Evolutionary conservation across 495 filamentous ascomycete species (phyloP), one percentile per base, ranked within the genome.

Genomic region (Cryomyces minteri): DNA sequence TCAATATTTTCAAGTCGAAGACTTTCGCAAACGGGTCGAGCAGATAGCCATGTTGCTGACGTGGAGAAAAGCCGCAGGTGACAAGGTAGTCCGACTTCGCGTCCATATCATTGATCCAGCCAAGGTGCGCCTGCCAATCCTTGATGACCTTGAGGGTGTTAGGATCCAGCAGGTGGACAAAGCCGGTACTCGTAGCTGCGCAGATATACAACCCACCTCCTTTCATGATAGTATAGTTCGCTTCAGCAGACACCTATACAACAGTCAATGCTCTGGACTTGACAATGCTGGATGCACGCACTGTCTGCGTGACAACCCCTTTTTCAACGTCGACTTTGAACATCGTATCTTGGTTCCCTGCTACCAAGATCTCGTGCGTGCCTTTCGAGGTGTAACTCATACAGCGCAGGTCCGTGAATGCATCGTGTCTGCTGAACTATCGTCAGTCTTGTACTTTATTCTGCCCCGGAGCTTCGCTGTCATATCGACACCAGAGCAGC

Each of bases 321-420:
- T 88, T 93, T 44, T 84, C 76, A 8, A 90, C 76, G 58, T 99
- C 88, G 39, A 99, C 75, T 4, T 77, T 79, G 54, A 93, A 81
- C 88, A 99, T 93, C 36, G 68, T 73, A 32, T 77, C 73, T 58
- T 96, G 88, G 50, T 74, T 77, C 32, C 90, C 90, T 12, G 85
- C 90, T 9, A 88, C 80, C 2, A 99, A 66, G 29, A 96, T 77
- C 50, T 93, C 81, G 5, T 69, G 69, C 29, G 80, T 80, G 5
- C 77, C 79, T 54, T 84, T 84, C 18, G 81, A 84, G 5, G 86
- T 87, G 58, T 92, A 95, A 55, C 80, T 87, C 85, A 96, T 94
- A 61, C 90, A 93, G 38, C 73, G 74, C 41, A 95, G 67, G 49
- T 94, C 80, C 43, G 70, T 69, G 77, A 96, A 92, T 42, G 79